A percentile compares a stretch with the other conserved stretches of the same genome.
Conservation (phyloP, 2,329 filamentous ascomycete genomes). For the Scedosporium boydii region DNA sequence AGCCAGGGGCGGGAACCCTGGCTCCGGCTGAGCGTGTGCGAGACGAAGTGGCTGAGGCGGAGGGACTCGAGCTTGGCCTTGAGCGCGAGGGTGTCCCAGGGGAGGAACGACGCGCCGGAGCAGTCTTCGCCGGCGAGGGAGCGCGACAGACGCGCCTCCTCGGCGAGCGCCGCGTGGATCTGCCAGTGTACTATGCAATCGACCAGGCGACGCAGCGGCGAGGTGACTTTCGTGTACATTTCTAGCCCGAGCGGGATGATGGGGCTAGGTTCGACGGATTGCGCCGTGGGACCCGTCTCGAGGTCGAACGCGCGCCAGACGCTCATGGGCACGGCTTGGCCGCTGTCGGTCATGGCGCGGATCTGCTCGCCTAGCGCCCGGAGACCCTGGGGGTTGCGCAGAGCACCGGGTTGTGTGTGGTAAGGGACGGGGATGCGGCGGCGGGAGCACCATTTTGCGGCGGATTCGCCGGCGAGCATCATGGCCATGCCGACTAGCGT, state of each 20-base stretch:
- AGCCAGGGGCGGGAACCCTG: slow-evolving; percentile 43
- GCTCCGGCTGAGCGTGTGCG: slow-evolving; percentile 30
- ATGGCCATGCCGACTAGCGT: slow-evolving; percentile 35
- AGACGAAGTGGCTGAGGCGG: slow-evolving; percentile 42
- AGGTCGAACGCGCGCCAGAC: slow-evolving; percentile 23
- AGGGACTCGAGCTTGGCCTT: slow-evolving; percentile 38
- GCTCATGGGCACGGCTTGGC: slow-evolving; percentile 16
- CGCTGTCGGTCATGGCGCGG: slow-evolving; percentile 21
- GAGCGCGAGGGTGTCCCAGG: slow-evolving; percentile 32
- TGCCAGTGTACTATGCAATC: slow-evolving; percentile 60
- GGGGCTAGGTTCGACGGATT: slow-evolving; percentile 42
- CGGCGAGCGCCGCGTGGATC: slow-evolving; percentile 47
- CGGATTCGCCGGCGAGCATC: slow-evolving; percentile 53
- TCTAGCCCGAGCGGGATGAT: slow-evolving; percentile 49
- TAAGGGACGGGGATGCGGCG: slow-evolving; percentile 52
- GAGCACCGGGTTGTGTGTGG: slow-evolving; percentile 30
- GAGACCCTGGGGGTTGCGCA: background rate
- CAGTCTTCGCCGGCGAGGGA: slow-evolving; percentile 8
- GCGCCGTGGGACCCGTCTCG: slow-evolving; percentile 36
- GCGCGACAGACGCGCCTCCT: slow-evolving; percentile 25
- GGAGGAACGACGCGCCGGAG: slow-evolving; percentile 22
- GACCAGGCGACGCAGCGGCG: slow-evolving; percentile 53
- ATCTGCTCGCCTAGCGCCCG: slow-evolving; percentile 15
- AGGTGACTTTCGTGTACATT: slow-evolving; percentile 55
- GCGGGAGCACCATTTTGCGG: slow-evolving; percentile 49